Base-by-base conservation (phyloP, 108 stramenopile genomes). In the Conticribra weissflogii region DNA sequence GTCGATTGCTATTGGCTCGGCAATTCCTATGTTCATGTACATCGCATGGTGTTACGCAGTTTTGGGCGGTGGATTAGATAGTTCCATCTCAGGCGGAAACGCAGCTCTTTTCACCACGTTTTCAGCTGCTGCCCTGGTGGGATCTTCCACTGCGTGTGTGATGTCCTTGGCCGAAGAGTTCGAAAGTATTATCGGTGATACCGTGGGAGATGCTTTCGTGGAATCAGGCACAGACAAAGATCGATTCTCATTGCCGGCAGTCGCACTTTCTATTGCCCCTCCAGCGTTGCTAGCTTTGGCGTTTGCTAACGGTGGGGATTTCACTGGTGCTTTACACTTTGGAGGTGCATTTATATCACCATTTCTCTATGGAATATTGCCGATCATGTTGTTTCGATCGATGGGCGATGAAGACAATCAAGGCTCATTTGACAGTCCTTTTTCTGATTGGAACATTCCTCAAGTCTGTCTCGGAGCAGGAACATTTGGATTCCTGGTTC, bases 21-120 rank as follows among this genome's bases (percentile, higher is more conserved):
- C 82, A 44, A 54, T 92, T 17, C 91, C 91, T 7, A 71, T 87
- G 57, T 31, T 51, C 21, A 85, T 92, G 78, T 92, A 88, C 81
- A 25, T 88, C 53, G 78, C 86, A 1, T 92, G 88, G 88, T 86
- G 85, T 49, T 83, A 76, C 41, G 82, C 88, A 18, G 70, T 71
- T 1, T 49, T 88, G 7, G 86, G 87, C 9, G 87, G 87, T 22
- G 91, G 91, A 17, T 16, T 78, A 7, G 78, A 78, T 24, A 46
- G 71, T 30, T 41, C 64, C 54, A 27, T 66, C 0, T 70, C 50
- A 27, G 68, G 61, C 36, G 64, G 64, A 17, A 72, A 56, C n/a
- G 78, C 76, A 54, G 72, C 59, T 19, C 59, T 86, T 25, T 61
- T 88, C 28, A 76, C 84, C 9, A 59, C 73, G 29, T 89, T 92